Base-by-base conservation (phyloP, 2,329 filamentous ascomycete species). In the Hypoxylon sp. region DNA sequence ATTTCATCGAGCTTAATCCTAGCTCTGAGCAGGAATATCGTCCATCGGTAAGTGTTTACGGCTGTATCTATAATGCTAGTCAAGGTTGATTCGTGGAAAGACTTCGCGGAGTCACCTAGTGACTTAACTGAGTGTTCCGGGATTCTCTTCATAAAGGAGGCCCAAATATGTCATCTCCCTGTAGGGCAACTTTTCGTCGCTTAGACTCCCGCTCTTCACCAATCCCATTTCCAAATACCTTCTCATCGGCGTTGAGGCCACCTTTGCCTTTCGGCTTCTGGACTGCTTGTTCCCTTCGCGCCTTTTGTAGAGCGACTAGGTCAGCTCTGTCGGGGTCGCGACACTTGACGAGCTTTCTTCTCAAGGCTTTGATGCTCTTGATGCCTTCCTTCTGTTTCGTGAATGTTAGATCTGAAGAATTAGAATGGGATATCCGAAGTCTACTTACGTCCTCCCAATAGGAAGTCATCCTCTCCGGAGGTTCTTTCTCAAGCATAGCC, bases 311-410 rank as follows among this genome's bases (percentile, higher is more conserved):
- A 50, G 88, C 88, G 16, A 93, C 88, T 2, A 94, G 78, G 76
- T 94, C 90, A 45, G 86, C 87, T 60, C 91, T 88, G 71, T 92
- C 90, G 0, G 91, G 91, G 73, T 95, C 91, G 61, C 89, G 84
- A 71, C 91, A 94, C 71, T 85, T 87, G 65, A 87, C 88, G n/a
- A 94, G 81, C 75, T 93, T 94, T 78, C 85, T 88, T 14, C 88
- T 84, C 11, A 93, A 78, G 0, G 85, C 84, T 43, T 86, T 87
- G 70, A 88, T 83, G 23, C 85, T 78, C 54, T 82, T 81, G 70
- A 77, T 78, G 61, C 76, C 80, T 60, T 83, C 85, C 67, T 78
- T 78, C 81, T 83, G 67, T 74, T 66, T 3, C 6, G 3, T 5
- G 37, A 6, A 25, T 25, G 19, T 69, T 67, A 74, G 19, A 70